Evolutionary conservation across 2,329 filamentous ascomycete genomes (phyloP).

Genomic region (Huntiella savannae): DNA sequence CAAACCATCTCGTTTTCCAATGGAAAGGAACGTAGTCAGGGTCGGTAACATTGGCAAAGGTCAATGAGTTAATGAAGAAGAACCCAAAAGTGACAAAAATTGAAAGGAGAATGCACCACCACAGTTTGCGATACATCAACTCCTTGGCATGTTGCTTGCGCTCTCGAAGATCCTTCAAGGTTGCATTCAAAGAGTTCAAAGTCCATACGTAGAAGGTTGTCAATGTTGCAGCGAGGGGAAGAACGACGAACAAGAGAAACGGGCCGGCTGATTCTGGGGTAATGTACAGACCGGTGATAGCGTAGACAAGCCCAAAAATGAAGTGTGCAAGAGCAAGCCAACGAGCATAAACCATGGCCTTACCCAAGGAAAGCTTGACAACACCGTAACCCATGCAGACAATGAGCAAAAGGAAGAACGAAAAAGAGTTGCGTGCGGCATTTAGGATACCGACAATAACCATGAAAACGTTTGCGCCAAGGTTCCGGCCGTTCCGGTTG

Average conservation of each 20-base stretch:
- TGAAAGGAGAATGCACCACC: conserved; percentile 88
- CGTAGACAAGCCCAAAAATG: conserved; percentile 83
- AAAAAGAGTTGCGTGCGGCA: conserved; percentile 88
- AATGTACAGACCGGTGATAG: conserved; percentile 71
- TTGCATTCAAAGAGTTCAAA: conserved; percentile 80
- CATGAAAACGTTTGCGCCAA: conserved; percentile 68
- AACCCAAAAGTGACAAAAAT: conserved; percentile 94
- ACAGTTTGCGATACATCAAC: conserved; percentile 91
- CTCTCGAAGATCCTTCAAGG: conserved; percentile 88
- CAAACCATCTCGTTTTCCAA: conserved; percentile 95
- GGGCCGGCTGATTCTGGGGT: conserved; percentile 76
- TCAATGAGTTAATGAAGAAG: conserved; percentile 96
- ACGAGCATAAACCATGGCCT: conserved; percentile 85
- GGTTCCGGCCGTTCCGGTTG: conserved; percentile 71
- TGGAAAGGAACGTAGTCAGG: conserved; percentile 88
- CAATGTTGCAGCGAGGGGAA: conserved; percentile 76
- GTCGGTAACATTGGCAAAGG: conserved; percentile 67
- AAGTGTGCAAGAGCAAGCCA: conserved; percentile 86
- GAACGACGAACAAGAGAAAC: conserved; percentile 77
- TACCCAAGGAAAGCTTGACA: conserved; percentile 79
- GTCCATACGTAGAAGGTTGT: conserved; percentile 99
- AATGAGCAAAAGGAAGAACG: conserved; percentile 91
- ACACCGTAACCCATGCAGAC: conserved; percentile 99
- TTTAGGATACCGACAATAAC: conserved; percentile 85
- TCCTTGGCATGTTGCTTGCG: conserved; percentile 89